These are phyloP conservation scores for Piper longum DNA, from an alignment of 164 flowering plant species.

Conservation along the genomic window DNA sequence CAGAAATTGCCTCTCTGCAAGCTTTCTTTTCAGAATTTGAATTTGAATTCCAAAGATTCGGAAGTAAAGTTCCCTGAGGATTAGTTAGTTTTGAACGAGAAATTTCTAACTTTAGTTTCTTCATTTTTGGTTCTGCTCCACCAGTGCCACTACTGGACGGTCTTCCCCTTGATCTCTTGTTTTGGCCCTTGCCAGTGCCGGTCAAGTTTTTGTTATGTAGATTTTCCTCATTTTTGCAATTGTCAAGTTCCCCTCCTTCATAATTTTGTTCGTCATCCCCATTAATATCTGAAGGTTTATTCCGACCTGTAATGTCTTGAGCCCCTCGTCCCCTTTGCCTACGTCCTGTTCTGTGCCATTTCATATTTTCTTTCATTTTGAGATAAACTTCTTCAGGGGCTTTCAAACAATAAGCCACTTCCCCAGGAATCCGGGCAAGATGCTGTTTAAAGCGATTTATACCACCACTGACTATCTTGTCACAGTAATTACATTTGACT, in stretches of 20 bases:
- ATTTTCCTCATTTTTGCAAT: conserved; percentile 19
- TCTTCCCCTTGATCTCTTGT: conserved; percentile 20
- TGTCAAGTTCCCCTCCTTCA: conserved; percentile 26
- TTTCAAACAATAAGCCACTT: conserved; percentile 55
- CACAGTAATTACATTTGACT: conserved; percentile 73
- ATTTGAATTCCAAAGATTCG: conserved; percentile 21
- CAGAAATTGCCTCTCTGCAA: conserved; percentile 41
- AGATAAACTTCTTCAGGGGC: conserved; percentile 61
- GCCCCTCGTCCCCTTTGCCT: conserved; percentile 35
- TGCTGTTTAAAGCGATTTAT: conserved; percentile 75
- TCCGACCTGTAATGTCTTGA: conserved; percentile 31
- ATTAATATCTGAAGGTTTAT: conserved; percentile 37
- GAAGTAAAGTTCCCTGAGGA: conserved; percentile 13
- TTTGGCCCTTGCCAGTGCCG: conserved; percentile 14
- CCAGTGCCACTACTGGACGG: conserved; percentile 19
- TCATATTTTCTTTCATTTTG: conserved; percentile 68
- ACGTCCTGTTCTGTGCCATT: conserved; percentile 60
- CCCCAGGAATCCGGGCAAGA: conserved; percentile 70
- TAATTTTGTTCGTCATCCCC: conserved; percentile 38
- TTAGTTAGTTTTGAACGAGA: conserved; percentile 19
- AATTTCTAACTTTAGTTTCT: conserved; percentile 33
- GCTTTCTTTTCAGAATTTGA: conserved; percentile 19
- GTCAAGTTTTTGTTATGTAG: conserved; percentile 18
- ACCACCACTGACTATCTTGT: conserved; percentile 60
- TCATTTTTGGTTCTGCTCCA: conserved; percentile 20